A percentile compares a stretch with the other conserved stretches of the same genome.
These are phyloP conservation scores for Trichoderma oligosporum DNA, from an alignment of 2,329 filamentous ascomycete genomes.

Conservation along the genomic window DNA sequence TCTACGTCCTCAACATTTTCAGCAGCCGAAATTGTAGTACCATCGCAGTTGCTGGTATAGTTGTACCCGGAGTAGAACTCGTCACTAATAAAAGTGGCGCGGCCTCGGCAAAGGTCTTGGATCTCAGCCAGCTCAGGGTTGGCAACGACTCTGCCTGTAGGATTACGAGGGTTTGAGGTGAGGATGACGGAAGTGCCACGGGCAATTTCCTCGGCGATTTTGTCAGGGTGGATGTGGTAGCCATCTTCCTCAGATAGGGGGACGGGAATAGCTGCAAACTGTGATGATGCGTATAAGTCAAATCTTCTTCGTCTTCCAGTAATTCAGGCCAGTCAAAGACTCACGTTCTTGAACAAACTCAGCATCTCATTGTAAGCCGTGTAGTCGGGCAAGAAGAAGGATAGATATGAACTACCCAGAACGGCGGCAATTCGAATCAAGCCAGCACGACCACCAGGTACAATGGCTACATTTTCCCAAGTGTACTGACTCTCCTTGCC, in stretches of 20 bases:
- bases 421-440: slow-evolving; percentile 94
- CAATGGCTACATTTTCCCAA: slow-evolving; percentile 96
- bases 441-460: slow-evolving; percentile 87
- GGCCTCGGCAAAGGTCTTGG: slow-evolving; percentile 86
- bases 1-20: slow-evolving; percentile 89
- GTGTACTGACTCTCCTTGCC: slow-evolving; percentile 87
- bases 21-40: slow-evolving; percentile 81
- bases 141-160: slow-evolving; percentile 80
- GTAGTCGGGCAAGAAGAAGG: slow-evolving; percentile 93
- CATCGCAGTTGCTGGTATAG: slow-evolving; percentile 89
- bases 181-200: slow-evolving; percentile 84
- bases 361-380: slow-evolving; percentile 98
- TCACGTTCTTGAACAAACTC: slow-evolving; percentile 82
- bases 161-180: slow-evolving; percentile 93
- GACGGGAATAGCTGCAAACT: slow-evolving; percentile 83
- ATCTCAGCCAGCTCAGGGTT: slow-evolving; percentile 85
- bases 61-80: slow-evolving; percentile 98
- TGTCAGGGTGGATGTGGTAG: slow-evolving; percentile 90
- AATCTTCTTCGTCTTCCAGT: not conserved
- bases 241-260: slow-evolving; percentile 80
- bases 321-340: slow-evolving; percentile 23
- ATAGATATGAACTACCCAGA: slow-evolving; percentile 84
- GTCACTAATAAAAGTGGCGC: slow-evolving; percentile 89
- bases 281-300: not conserved
- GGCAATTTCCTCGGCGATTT: slow-evolving; percentile 86